Evolutionary conservation across 2,329 filamentous ascomycete species (phyloP).

Genomic region (Colletotrichum godetiae): DNA sequence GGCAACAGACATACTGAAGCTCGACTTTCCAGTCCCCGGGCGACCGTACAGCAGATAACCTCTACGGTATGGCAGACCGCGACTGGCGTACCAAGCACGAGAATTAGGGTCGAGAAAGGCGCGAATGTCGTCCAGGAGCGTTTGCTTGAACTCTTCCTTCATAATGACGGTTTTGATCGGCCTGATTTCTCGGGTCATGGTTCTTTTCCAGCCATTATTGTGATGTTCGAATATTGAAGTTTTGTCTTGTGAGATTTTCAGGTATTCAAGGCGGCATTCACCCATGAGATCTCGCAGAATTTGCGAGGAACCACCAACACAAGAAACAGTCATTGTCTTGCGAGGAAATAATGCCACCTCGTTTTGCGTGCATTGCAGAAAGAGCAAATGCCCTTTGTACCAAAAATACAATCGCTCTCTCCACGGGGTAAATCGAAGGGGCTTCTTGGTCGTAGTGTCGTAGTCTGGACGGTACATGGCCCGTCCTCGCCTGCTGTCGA

Average conservation of each 20-base stretch:
- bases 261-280: constrained; percentile 43
- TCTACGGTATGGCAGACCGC: constrained; percentile 43
- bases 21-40: constrained; percentile 53
- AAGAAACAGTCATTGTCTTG: constrained; percentile 35
- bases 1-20: constrained; percentile 49
- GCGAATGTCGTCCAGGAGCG: not conserved
- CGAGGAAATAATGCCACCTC: not conserved
- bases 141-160: not conserved
- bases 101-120: constrained; percentile 48
- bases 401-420: not conserved
- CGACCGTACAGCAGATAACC: constrained; percentile 53
- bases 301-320: constrained; percentile 37
- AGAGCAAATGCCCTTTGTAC: not conserved
- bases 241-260: constrained; percentile 43
- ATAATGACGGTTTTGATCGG: not conserved
- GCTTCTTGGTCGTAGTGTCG: not conserved
- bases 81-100: constrained; percentile 45
- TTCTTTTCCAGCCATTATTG: constrained; percentile 33
- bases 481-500: not conserved
- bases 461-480: not conserved
- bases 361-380: not conserved
- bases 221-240: constrained; percentile 44
- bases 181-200: not conserved
- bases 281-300: constrained; percentile 44
- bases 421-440: not conserved